Conservation (phyloP, 495 filamentous ascomycete species). For the Bombardia bombarda region DNA sequence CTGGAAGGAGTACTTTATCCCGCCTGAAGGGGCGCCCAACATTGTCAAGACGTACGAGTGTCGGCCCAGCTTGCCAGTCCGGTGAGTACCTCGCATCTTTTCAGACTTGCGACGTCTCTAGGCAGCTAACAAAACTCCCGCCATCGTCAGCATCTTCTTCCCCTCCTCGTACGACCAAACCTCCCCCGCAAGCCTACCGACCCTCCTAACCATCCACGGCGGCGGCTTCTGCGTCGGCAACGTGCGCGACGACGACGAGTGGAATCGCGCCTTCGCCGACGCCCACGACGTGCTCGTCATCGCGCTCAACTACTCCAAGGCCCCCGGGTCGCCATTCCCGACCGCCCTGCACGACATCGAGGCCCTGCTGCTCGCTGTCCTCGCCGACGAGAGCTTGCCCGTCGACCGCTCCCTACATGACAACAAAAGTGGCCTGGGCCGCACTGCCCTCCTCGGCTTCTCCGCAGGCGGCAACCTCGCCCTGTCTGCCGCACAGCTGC, state of each 20-base stretch:
- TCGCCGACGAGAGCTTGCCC: constrained; percentile 24
- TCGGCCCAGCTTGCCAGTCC: constrained; percentile 24
- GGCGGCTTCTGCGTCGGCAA: constrained; percentile 29
- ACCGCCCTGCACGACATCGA: constrained; percentile 24
- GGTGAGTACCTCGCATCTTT: constrained; percentile 12
- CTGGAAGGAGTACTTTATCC: constrained; percentile 19
- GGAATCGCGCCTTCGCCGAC: constrained; percentile 27
- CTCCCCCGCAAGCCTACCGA: constrained; percentile 17
- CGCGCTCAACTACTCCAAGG: constrained; percentile 27
- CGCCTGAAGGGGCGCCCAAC: constrained; percentile 12
- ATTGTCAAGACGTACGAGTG: constrained; percentile 25
- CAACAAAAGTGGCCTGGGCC: neutral
- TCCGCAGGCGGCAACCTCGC: constrained; percentile 26
- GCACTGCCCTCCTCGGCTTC: constrained; percentile 22
- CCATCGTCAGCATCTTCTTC: constrained; percentile 21
- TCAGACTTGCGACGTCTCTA: neutral
- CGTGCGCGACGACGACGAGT: constrained; percentile 22
- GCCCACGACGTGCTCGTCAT: constrained; percentile 22
- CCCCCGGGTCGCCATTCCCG: constrained; percentile 24
- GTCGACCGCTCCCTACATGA: constrained; percentile 14
- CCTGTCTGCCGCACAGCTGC: constrained; percentile 21
- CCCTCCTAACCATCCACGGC: constrained; percentile 26
- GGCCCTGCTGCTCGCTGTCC: constrained; percentile 17
- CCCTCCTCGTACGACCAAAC: constrained; percentile 25
- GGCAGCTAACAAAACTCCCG: neutral